Percentiles rank a stretch among this genome's conserved stretches.
These are phyloP conservation scores for Venturia carpophila DNA, from an alignment of 2,329 filamentous ascomycete species.

Conservation along the genomic window DNA sequence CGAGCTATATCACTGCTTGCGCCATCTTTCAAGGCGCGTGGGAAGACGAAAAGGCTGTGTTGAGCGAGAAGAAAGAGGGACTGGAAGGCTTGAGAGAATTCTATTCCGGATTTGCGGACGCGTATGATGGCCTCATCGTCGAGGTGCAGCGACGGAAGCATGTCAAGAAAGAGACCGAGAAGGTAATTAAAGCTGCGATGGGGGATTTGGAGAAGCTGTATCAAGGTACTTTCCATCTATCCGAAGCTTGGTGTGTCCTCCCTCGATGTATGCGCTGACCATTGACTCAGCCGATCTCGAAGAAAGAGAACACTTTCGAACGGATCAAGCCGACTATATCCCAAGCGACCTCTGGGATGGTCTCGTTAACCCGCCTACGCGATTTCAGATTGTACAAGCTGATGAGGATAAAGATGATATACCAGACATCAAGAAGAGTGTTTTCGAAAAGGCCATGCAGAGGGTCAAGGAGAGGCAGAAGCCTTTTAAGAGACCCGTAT, in stretches of 20 bases:
- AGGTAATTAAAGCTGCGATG: conserved; percentile 68
- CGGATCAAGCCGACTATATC: conserved; percentile 76
- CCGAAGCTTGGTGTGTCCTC: not conserved
- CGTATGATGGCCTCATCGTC: conserved; percentile 76
- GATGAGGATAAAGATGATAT: conserved; percentile 16
- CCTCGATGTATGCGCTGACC: not conserved
- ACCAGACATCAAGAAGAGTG: conserved; percentile 13
- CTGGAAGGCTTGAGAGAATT: conserved; percentile 71
- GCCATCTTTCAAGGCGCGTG: conserved; percentile 58
- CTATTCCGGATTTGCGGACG: conserved; percentile 77
- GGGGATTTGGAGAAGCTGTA: conserved; percentile 68
- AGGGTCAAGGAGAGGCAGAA: conserved; percentile 13
- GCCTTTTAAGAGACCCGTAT: conserved; percentile 13
- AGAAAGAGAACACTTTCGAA: conserved; percentile 69
- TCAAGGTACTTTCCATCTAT: conserved; percentile 34
- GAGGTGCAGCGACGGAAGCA: conserved; percentile 70
- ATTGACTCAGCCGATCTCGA: conserved; percentile 48
- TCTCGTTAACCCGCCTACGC: conserved; percentile 42
- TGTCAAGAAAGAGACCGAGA: conserved; percentile 65
- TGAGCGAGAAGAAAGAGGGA: conserved; percentile 65
- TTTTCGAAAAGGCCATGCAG: conserved; percentile 13
- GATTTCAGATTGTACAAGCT: conserved; percentile 24
- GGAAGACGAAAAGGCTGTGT: conserved; percentile 59
- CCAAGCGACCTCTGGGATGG: conserved; percentile 84
- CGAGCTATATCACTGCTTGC: conserved; percentile 56